Evolutionary conservation across 257 asterid genomes (phyloP).

Genomic region (Nicotiana paniculata): DNA sequence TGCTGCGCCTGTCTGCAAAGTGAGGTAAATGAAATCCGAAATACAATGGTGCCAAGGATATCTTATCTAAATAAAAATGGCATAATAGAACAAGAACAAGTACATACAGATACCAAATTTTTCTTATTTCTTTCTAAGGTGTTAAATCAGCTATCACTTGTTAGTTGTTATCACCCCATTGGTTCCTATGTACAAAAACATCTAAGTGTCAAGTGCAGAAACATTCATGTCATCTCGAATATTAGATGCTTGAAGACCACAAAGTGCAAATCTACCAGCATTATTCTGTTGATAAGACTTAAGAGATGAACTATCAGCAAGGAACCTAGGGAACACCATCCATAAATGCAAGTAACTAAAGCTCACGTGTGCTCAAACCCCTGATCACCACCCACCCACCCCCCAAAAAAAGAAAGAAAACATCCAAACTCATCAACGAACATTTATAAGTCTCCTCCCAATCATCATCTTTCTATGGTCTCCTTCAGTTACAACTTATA

Average conservation of each 20-base stretch:
- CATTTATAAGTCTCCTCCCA: not conserved
- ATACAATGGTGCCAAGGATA: not conserved
- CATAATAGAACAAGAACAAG: not conserved
- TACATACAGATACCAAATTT: not conserved
- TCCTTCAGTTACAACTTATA: not conserved
- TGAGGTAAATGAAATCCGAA: not conserved
- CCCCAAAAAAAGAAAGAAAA: not conserved
- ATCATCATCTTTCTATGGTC: not conserved
- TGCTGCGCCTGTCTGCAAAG: slow-evolving; percentile 68
- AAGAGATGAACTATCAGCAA: not conserved
- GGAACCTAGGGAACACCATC: not conserved
- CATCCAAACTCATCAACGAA: not conserved
- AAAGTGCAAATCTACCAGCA: not conserved
- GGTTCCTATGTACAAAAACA: not conserved
- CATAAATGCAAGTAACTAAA: not conserved
- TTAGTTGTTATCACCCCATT: not conserved
- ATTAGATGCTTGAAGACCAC: not conserved
- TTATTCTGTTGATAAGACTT: not conserved
- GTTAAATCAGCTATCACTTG: not conserved
- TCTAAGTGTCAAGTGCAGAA: not conserved
- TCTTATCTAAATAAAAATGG: not conserved
- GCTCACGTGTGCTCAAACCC: not conserved
- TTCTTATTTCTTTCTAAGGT: not conserved
- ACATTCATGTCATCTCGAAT: not conserved
- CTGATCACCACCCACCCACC: not conserved